Evolutionary conservation across 768 basidiomycete genomes (phyloP), one percentile per base, ranked within the genome.

Genomic region (Amyloporia xantha): DNA sequence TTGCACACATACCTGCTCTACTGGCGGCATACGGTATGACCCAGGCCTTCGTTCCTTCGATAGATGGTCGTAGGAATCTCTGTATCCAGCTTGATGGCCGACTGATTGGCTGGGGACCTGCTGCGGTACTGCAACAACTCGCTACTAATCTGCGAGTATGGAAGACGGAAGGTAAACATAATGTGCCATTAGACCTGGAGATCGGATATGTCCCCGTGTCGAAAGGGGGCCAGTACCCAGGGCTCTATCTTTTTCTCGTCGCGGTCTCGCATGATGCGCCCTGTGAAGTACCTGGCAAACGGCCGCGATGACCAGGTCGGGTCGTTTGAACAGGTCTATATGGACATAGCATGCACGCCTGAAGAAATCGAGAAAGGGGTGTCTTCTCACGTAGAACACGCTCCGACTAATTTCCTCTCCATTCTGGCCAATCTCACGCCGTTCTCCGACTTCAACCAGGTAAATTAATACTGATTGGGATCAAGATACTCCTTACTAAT

Each of bases 361-460:
- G 84, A 85, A 57, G 96, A 96, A 67, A 84, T 97, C 49, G 74
- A 77, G 52, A 51, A 59, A 48, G 81, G 76, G 13, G 72, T 88
- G 5, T 86, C 91, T 17, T 88, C 89, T 1, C 96, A 99, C 66
- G 86, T 96, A 36, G 96, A 99, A 68, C 85, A 91, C 59, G 76
- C 88, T 35, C 91, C 96, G 3, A 97, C 96, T 6, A 94, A 91
- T 65, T 93, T 99, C 66, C 69, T 99, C 47, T 95, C 91, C 2
- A 95, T 99, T 59, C 77, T 99, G 54, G 96, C 96, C 39, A 97
- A 98, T 65, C 74, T 99, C 55, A 99, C 95, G 0, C 96, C 96
- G 0, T 99, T 99, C 73, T 97, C 94, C 37, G 95, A 99, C 67
- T 99, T 98, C 71, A 99, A 99, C 66, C 96, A 98, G 73, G 88